Evolutionary conservation across 805 yeast species (phyloP).

Genomic region (Myxozyma udenii): DNA sequence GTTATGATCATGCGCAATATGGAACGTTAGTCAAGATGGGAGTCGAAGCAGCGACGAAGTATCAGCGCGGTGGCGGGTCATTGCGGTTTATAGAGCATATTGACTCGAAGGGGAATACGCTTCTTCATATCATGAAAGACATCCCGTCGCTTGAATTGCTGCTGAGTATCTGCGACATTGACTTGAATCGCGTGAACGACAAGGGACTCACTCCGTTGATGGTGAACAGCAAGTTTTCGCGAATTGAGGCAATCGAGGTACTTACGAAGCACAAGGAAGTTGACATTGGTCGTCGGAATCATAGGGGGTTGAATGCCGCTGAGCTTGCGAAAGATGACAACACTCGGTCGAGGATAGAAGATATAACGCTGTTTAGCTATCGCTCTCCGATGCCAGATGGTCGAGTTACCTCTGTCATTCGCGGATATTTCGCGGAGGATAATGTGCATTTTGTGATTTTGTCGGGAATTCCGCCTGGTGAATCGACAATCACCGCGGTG

Average conservation of each 20-base stretch:
- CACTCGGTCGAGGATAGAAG: constrained; percentile 32
- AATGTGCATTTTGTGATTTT: constrained; percentile 30
- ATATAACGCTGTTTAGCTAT: constrained; percentile 20
- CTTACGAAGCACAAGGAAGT: constrained; percentile 53
- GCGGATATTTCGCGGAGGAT: constrained; percentile 29
- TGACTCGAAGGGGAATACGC: constrained; percentile 69
- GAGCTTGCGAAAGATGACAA: constrained; percentile 37
- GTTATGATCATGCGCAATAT: constrained; percentile 75
- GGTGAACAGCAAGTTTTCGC: constrained; percentile 64
- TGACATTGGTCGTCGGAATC: constrained; percentile 41
- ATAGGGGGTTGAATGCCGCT: constrained; percentile 36
- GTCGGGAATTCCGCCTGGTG: constrained; percentile 25
- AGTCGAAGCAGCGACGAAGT: constrained; percentile 36
- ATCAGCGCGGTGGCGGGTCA: constrained; percentile 24
- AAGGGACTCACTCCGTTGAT: constrained; percentile 67
- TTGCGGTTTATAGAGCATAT: constrained; percentile 53
- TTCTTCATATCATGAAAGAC: constrained; percentile 66
- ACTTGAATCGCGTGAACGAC: constrained; percentile 60
- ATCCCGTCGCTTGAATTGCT: constrained; percentile 44
- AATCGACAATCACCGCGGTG: constrained; percentile 31
- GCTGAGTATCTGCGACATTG: constrained; percentile 42
- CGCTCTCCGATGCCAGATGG: constrained; percentile 20
- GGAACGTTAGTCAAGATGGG: constrained; percentile 47
- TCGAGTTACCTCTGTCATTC: constrained; percentile 29
- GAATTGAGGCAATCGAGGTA: constrained; percentile 55